Evolutionary conservation across 2,329 filamentous ascomycete species (phyloP), one percentile per base, ranked within the genome.

Genomic region (Chrysoporthe deuterocubensis): DNA sequence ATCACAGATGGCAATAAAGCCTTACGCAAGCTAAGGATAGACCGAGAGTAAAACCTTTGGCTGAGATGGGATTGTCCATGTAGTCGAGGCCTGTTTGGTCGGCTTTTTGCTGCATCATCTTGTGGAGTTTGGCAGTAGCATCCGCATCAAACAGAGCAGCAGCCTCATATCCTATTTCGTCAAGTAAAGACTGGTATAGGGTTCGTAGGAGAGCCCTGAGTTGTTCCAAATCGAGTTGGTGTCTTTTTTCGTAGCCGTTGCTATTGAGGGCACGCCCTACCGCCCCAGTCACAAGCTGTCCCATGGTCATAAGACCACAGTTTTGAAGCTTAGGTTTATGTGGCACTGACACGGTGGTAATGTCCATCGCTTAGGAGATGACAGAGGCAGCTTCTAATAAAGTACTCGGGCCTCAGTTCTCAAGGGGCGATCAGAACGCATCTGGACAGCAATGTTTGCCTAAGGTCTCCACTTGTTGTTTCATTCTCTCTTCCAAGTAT

Each of bases 31-130:
- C 61, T 3, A 54, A 26, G 4, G 48, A 63, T 43, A 56, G 18
- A 5, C 61, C 48, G 44, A 63, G 48, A 18, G 34, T 9, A 32
- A 62, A 62, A 3, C 32, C 34, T 43, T 62, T 40, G 32, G 60
- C 32, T 37, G 60, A 62, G 32, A 62, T n/a, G 26, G 46, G 32
- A 32, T 62, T 50, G 8, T 52, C 46, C 13, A 42, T 11, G 13
- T 62, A 62, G 46, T 62, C 60, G 2, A 62, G 32, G n/a, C 46
- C 46, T 2, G 46, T 43, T 34, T 21, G 14, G n/a, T 63, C 61
- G 9, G 61, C 61, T 52, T 54, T 54, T 18, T 63, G 48, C n/a
- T 63, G 32, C 61, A 63, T 63, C 26, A n/a, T 9, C 50, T 54
- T 16, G 18, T 54, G 48, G 9, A 63, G 46, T 11, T 63, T 42